Evolutionary conservation across 768 basidiomycete species (phyloP).

Genomic region (Boletus reticulatus): DNA sequence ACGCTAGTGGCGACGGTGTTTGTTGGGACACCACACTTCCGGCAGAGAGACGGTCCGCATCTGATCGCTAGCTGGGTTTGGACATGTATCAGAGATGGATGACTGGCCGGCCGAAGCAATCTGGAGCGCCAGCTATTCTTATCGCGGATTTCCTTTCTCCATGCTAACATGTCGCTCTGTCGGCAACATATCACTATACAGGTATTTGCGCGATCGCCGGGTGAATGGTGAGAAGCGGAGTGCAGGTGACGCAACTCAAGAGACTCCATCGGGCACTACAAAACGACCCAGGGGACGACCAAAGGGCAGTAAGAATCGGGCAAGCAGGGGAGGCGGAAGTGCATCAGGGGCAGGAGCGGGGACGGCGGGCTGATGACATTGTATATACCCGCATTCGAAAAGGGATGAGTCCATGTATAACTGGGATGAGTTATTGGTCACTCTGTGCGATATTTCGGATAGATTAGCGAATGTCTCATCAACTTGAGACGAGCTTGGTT

Average conservation of each 20-base stretch:
- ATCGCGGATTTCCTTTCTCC: background rate
- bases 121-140: background rate
- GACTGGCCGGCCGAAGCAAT: background rate
- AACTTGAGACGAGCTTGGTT: constrained; percentile 3
- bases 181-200: constrained; percentile 24
- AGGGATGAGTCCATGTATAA: background rate
- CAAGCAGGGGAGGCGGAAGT: constrained; percentile 18
- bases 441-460: no score
- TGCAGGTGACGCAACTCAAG: constrained; percentile 27
- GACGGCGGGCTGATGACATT: background rate
- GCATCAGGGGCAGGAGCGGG: constrained; percentile 9
- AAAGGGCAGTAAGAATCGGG: constrained; percentile 65
- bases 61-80: constrained; percentile 1
- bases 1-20: constrained; percentile 5
- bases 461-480: no score
- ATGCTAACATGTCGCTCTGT: constrained; percentile 11
- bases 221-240: constrained; percentile 45
- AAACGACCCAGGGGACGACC: constrained; percentile 67
- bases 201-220: constrained; percentile 63
- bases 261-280: constrained; percentile 24
- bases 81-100: constrained; percentile 1
- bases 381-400: constrained; percentile 8
- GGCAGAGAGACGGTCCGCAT: constrained; percentile 3
- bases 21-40: background rate
- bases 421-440: no score